Base-by-base conservation (phyloP, 1,139 yeast species). In the Pichia sorboxylosa region DNA sequence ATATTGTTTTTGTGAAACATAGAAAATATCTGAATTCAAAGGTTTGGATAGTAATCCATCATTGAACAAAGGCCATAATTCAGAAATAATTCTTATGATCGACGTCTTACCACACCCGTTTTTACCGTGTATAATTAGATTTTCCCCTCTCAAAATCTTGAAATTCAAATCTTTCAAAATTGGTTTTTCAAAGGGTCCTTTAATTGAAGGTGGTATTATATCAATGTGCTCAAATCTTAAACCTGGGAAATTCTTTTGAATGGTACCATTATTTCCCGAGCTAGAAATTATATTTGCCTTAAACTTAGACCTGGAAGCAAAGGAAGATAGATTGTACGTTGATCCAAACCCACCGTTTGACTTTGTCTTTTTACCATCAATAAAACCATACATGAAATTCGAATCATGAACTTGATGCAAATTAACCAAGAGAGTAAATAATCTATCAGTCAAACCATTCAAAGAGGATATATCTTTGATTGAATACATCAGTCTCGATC, bases 401-500 rank as follows among this genome's bases (percentile, higher is more conserved):
- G 67, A 64, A 17, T 90, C 80, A 54, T 85, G 94, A 6, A 80
- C 92, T 46, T 80, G 71, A 56, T 87, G 96, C 40, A 87, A 63
- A 27, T 78, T 77, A 10, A 82, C 66, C 41, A 87, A 61, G 36
- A 87, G 61, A 20, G 73, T 71, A 57, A 81, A 87, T 2, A 87
- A 82, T 44, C 96, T 63, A 45, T 84, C 90, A 1, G 96, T 84
- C 52, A 82, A 81, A 9, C 96, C 96, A 1, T 94, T 83, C 37
- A 87, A 65, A 54, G 79, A 90, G 11, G 93, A 81, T n/a, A 87
- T 69, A 55, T 85, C 96, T 54, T 87, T 85, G 45, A 85, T 81
- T 2, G 96, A 84, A 54, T 84, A 84, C 95, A 87, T 85, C 61
- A 87, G 68, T 43, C 96, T 67, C n/a, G 94, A 82, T 6, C 96